phyloP scores from a whole-genome alignment of 2,329 filamentous ascomycete species.

The Botryotinia globosa region DNA sequence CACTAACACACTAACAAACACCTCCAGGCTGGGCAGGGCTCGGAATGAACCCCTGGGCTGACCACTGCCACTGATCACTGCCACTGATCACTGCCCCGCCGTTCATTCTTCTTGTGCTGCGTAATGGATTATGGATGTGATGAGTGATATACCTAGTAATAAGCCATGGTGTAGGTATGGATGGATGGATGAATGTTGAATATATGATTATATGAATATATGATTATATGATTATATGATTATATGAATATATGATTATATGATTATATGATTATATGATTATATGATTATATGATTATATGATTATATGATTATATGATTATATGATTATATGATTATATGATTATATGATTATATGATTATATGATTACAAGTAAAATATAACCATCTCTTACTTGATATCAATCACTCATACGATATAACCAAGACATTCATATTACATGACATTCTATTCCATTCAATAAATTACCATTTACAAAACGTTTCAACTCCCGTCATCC shows the following conservation, averaged over 20 bases:
- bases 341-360: too few species aligned
- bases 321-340: too few species aligned
- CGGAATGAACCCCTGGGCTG: neutral
- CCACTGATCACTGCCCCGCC: conserved; percentile 5
- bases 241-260: neutral
- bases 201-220: too few species aligned
- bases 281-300: neutral
- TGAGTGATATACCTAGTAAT: neutral
- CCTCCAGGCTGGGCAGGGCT: too few species aligned
- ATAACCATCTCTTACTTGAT: neutral
- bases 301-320: too few species aligned
- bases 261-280: neutral
- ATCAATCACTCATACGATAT: neutral
- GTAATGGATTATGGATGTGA: neutral
- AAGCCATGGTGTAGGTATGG: too few species aligned
- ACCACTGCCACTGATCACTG: conserved; percentile 1
- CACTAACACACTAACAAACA: too few species aligned
- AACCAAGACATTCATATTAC: neutral
- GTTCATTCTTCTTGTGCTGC: conserved; percentile 3
- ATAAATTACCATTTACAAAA: neutral
- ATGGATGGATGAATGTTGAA: too few species aligned
- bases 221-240: too few species aligned
- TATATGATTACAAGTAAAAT: too few species aligned
- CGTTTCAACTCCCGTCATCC: neutral
- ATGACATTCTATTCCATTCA: neutral